phyloP scores from a whole-genome alignment of 192 early-diverging fungal genomes.

The Coemansia sp. region DNA sequence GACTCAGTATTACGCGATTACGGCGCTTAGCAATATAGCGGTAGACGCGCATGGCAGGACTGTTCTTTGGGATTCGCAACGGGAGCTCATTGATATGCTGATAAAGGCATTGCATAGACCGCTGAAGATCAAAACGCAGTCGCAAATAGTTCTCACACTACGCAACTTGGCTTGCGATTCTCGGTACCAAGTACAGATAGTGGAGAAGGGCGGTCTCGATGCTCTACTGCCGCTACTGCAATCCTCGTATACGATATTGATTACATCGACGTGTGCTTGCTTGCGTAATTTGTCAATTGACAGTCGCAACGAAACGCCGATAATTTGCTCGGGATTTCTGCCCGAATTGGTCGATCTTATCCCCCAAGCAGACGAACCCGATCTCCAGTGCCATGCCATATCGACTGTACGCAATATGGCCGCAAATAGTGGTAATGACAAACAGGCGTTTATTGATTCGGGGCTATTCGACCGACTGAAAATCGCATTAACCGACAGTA shows the following conservation, averaged over 20 bases:
- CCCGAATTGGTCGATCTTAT: constrained; percentile 38
- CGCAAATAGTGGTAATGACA: constrained; percentile 24
- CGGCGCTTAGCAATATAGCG: constrained; percentile 85
- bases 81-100: constrained; percentile 64
- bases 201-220: constrained; percentile 64
- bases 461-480: constrained; percentile 30
- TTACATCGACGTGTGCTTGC: constrained; percentile 77
- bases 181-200: constrained; percentile 76
- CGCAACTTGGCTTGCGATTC: constrained; percentile 75
- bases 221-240: constrained; percentile 66
- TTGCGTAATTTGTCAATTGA: constrained; percentile 88
- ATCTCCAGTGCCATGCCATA: constrained; percentile 37
- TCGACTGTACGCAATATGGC: constrained; percentile 39
- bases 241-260: constrained; percentile 60
- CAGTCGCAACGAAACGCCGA: constrained; percentile 74
- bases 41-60: constrained; percentile 71
- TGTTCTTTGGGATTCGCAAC: constrained; percentile 69
- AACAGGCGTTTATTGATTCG: constrained; percentile 21
- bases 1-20: constrained; percentile 88
- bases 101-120: constrained; percentile 67
- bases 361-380: constrained; percentile 17
- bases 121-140: constrained; percentile 69
- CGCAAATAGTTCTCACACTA: constrained; percentile 77
- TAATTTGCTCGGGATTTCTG: constrained; percentile 74
- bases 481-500: constrained; percentile 4